phyloP scores from a whole-genome alignment of 805 yeast species.

The Debaryomyces castellii region DNA sequence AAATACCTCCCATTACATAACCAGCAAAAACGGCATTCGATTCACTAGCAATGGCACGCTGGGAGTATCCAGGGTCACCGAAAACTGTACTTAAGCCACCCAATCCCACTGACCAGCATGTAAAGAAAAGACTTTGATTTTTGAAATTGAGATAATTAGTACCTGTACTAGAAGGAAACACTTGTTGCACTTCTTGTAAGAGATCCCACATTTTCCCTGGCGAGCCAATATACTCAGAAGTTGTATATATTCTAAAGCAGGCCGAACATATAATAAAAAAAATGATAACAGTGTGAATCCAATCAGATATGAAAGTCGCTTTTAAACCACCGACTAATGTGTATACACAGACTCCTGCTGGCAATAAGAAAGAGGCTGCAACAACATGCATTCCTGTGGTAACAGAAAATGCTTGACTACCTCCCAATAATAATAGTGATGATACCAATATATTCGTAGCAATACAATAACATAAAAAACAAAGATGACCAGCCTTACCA shows the following conservation, averaged over 20 bases:
- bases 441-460: conserved; percentile 21
- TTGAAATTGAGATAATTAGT: conserved; percentile 1
- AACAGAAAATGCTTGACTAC: conserved; percentile 68
- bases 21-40: conserved; percentile 18
- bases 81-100: conserved; percentile 3
- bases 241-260: conserved; percentile 21
- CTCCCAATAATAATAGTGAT: conserved; percentile 18
- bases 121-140: conserved; percentile 9
- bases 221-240: conserved; percentile 20
- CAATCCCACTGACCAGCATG: conserved; percentile 6
- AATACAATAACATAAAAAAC: conserved; percentile 22
- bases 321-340: conserved; percentile 65
- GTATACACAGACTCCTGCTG: conserved; percentile 21
- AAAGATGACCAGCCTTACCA: conserved; percentile 25
- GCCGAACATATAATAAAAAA: conserved; percentile 18
- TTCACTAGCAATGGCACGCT: conserved; percentile 25
- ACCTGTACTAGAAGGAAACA: conserved; percentile 1
- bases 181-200: conserved; percentile 23
- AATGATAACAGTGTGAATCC: conserved; percentile 23
- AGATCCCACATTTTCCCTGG: conserved; percentile 24
- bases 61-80: conserved; percentile 23
- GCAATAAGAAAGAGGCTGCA: conserved; percentile 22
- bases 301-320: conserved; percentile 43
- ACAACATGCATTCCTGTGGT: conserved; percentile 69
- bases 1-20: conserved; percentile 28